Percentiles rank a stretch among this genome's conserved stretches.
These are phyloP conservation scores for Candida hungchunana DNA, from an alignment of 805 yeast species.

Conservation along the genomic window DNA sequence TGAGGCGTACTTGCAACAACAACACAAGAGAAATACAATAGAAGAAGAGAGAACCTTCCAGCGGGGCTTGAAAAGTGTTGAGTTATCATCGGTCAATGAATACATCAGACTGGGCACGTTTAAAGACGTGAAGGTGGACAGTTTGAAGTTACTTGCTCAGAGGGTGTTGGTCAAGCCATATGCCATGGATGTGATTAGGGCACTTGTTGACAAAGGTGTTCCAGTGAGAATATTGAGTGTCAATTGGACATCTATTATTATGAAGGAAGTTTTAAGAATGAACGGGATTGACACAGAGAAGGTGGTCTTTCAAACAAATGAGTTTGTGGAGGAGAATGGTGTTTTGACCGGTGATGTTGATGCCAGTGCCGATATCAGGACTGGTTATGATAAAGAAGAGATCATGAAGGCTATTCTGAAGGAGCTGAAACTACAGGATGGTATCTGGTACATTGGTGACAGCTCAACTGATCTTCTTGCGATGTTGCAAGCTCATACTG, in stretches of 20 bases:
- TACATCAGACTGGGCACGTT: constrained; percentile 38
- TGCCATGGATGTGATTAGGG: constrained; percentile 27
- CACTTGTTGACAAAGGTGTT: constrained; percentile 14
- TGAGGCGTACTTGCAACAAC: constrained; percentile 27
- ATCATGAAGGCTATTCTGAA: constrained; percentile 20
- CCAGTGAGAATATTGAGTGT: constrained; percentile 50
- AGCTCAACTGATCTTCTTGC: constrained; percentile 56
- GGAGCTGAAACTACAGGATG: constrained; percentile 17
- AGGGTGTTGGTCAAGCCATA: constrained; percentile 34
- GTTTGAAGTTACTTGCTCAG: constrained; percentile 33
- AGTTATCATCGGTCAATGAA: constrained; percentile 43
- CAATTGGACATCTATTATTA: constrained; percentile 55
- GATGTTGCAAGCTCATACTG: constrained; percentile 42
- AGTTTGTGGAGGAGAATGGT: constrained; percentile 35
- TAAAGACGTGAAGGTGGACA: constrained; percentile 32
- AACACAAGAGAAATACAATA: constrained; percentile 31
- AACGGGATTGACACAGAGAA: constrained; percentile 23
- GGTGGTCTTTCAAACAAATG: constrained; percentile 43
- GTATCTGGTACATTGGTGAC: constrained; percentile 53
- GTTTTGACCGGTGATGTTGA: constrained; percentile 9
- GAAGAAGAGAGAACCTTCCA: constrained; percentile 44
- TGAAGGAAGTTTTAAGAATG: constrained; percentile 29
- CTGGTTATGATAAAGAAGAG: constrained; percentile 49
- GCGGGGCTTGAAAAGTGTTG: constrained; percentile 40
- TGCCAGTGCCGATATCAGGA: constrained; percentile 33